These are phyloP conservation scores for Trebouxia gelatinosa DNA, from an alignment of 163 green algal genomes.

Conservation along the genomic window DNA sequence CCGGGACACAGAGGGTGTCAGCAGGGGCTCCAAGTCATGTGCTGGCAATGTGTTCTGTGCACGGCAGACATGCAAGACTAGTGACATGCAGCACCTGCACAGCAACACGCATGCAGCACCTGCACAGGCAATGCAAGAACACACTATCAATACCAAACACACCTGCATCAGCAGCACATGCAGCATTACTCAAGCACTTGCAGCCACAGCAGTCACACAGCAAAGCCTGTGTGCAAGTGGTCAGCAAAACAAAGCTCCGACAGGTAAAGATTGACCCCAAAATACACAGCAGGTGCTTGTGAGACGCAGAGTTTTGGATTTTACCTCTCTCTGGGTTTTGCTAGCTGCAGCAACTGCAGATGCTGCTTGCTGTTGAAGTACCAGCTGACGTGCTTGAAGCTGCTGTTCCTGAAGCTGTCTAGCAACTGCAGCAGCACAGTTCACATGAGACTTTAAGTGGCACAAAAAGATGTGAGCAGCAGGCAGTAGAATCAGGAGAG, in stretches of 20 bases:
- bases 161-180: conserved; percentile 24
- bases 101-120: not conserved
- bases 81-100: not conserved
- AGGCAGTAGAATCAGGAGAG: no score
- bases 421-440: conserved; percentile 54
- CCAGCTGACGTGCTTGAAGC: conserved; percentile 73
- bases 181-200: not conserved
- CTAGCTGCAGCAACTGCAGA: conserved; percentile 68
- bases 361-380: conserved; percentile 83
- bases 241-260: not conserved
- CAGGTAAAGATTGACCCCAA: not conserved
- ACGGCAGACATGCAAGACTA: no score
- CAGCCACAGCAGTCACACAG: conserved; percentile 5
- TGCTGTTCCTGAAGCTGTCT: conserved; percentile 85
- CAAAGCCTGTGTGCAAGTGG: not conserved
- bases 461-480: no score
- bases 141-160: conserved; percentile 3
- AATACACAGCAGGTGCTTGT: not conserved
- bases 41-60: no score
- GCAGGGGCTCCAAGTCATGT: no score
- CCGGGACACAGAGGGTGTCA: conserved; percentile 7
- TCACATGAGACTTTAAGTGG: no score
- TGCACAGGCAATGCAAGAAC: conserved; percentile 30
- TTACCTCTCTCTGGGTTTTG: conserved; percentile 83
- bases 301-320: no score